Evolutionary conservation across 768 basidiomycete genomes (phyloP), one percentile per base, ranked within the genome.

Genomic region (Termitomyces sp.): DNA sequence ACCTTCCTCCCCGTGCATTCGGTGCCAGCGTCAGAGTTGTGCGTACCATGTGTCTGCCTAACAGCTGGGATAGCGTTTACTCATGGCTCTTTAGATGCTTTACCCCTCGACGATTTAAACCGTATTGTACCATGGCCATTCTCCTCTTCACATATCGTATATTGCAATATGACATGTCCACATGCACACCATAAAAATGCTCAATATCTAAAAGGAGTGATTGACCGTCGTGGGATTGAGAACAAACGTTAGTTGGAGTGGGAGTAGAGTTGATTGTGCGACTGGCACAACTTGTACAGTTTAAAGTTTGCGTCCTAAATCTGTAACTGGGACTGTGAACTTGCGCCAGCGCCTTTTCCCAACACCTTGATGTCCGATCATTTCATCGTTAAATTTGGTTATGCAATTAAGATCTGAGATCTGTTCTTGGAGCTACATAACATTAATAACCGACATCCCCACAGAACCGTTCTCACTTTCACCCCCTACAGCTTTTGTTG

Each of bases 1-100:
- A 98, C 83, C 87, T 98, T 65, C 95, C 96, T 64, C 92, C 96
- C 62, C 88, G 88, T 66, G 84, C 90, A 60, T 97, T 98, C 73
- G 96, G 95, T 76, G 94, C 94, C 56, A 83, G 83, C 68, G 88
- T 94, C 72, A 88, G 94, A 72, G 81, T 96, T 74, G 93, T 96
- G 76, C 64, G 90, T 84, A 55, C 18, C 24, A 22, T 6, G 41
- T 35, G 3, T 35, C 60, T 52, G 5, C 32, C 60, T 52, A 43
- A 38, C 52, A 30, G 22, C 43, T 32, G 32, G 6, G 20, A 57
- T 54, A 7, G 45, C 58, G 51, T 35, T n/a, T 62, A 30, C 48
- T 26, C 47, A 60, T 14, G 44, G 60, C 18, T 22, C 33, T 43
- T 56, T 45, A 93, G 92, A 95, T 95, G 93, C 85, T 95, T 65